These are phyloP conservation scores for Lentinula raphanica DNA, from an alignment of 768 basidiomycete species.

Conservation along the genomic window DNA sequence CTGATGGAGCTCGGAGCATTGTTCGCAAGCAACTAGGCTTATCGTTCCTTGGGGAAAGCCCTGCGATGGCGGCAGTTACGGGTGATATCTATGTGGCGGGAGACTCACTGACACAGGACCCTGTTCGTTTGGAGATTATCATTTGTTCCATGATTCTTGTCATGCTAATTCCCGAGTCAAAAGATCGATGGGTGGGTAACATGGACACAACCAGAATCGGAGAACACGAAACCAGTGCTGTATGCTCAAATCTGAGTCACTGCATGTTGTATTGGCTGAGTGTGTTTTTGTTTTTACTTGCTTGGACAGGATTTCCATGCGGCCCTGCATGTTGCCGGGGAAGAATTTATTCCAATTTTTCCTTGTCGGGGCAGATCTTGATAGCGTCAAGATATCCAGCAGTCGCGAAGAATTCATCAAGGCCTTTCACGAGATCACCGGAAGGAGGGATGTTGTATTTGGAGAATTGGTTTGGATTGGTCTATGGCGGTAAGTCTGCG, in stretches of 20 bases:
- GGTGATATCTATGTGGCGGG: constrained; percentile 28
- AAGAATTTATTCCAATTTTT: constrained; percentile 3
- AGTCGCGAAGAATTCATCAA: constrained; percentile 23
- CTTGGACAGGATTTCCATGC: not conserved
- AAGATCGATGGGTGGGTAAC: constrained; percentile 11
- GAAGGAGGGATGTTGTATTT: constrained; percentile 25
- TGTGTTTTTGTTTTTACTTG: constrained; percentile 4
- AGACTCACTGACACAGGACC: constrained; percentile 14
- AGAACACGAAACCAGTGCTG: not conserved
- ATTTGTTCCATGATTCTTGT: not conserved
- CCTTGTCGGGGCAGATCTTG: not conserved
- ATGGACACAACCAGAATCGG: constrained; percentile 14
- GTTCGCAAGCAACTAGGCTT: constrained; percentile 36
- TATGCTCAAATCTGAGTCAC: not conserved
- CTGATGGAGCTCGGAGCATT: constrained; percentile 35
- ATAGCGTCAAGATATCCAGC: constrained; percentile 4
- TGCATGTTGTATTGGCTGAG: not conserved
- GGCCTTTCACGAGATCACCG: constrained; percentile 21
- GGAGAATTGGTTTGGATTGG: constrained; percentile 20
- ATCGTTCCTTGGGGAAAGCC: constrained; percentile 36
- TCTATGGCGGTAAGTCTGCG: constrained; percentile 24
- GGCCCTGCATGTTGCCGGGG: constrained; percentile 5
- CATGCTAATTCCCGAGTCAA: constrained; percentile 9
- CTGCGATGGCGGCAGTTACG: constrained; percentile 20
- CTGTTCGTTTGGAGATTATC: not conserved